Evolutionary conservation across 306 rosid genomes (phyloP).

Genomic region (Trichosanthes truncata): DNA sequence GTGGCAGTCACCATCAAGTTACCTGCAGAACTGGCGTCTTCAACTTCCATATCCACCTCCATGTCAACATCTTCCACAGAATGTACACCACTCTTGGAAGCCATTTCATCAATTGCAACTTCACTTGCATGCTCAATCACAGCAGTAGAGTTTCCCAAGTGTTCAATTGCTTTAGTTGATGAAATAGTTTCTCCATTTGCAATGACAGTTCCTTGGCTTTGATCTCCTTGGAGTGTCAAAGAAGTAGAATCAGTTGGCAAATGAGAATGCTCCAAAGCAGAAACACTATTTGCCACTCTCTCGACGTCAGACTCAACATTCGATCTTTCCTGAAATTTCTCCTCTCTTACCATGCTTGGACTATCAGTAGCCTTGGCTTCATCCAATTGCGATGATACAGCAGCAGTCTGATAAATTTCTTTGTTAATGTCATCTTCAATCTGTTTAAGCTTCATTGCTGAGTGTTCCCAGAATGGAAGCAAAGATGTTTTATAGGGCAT

Average conservation of each 20-base stretch:
- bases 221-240: constrained; percentile 14
- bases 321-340: constrained; percentile 18
- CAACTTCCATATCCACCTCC: constrained; percentile 99
- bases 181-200: constrained; percentile 16
- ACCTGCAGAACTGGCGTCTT: constrained; percentile 47
- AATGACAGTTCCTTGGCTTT: constrained; percentile 8
- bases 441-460: constrained; percentile 52
- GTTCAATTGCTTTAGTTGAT: constrained; percentile 16
- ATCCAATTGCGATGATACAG: constrained; percentile 16
- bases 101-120: constrained; percentile 27
- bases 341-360: constrained; percentile 20
- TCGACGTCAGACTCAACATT: constrained; percentile 25
- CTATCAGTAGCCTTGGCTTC: constrained; percentile 29
- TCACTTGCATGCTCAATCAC: constrained; percentile 30
- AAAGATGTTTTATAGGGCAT: constrained; percentile 50
- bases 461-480: constrained; percentile 87
- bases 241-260: constrained; percentile 21
- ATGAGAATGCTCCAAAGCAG: constrained; percentile 26
- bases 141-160: constrained; percentile 16
- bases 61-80: constrained; percentile 77
- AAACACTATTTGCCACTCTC: constrained; percentile 18
- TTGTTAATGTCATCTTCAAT: constrained; percentile 51
- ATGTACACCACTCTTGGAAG: constrained; percentile 21
- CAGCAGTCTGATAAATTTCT: constrained; percentile 32
- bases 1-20: constrained; percentile 11